Base-by-base conservation (phyloP, 2,329 filamentous ascomycete genomes). In the Alternaria arbusti region DNA sequence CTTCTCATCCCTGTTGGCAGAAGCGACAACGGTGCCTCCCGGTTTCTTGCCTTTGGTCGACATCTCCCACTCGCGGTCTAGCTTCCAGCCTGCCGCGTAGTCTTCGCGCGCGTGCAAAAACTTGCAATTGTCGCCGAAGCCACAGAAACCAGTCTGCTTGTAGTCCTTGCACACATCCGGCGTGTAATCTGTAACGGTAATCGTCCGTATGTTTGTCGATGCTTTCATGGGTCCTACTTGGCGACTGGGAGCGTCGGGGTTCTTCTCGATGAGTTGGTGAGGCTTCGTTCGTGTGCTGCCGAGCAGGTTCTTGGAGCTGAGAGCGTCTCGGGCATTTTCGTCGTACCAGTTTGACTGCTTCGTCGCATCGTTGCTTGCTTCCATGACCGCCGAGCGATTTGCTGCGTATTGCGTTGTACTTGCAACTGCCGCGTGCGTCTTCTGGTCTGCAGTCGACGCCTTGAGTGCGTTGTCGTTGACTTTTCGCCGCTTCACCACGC, bases 91-190 rank as follows among this genome's bases (percentile, higher is more conserved):
- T 77, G 94, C 91, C 72, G 95, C 93, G 76, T 93, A 91, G 79
- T 93, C 91, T 73, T 92, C 90, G 61, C 92, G 84, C 6, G 88
- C 88, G 74, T 96, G 92, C 0, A 93, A 75, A 75, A 90, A 96
- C 74, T 94, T 97, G 83, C 94, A 97, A 65, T 86, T 89, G 77
- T 96, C 92, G 26, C 91, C 90, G 67, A 90, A 91, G 2, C 89
- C 89, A 70, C 88, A 91, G 75, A 89, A 80, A 1, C 79, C 79
- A 1, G 79, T 96, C 73, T 92, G 87, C 70, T 95, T 95, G 80
- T 93, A 96, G 77, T 98, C 96, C 79, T 98, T 98, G 82, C 96
- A 99, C 0, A 97, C 92, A 70, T 98, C 95, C 0, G 95, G 93
- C 0, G 92, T 91, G 77, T 93, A 98, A 77, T 99, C 96, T 30